A percentile compares a stretch with the other conserved stretches of the same genome.
phyloP scores from a whole-genome alignment of 2,329 filamentous ascomycete species.

The Fusarium sp. region DNA sequence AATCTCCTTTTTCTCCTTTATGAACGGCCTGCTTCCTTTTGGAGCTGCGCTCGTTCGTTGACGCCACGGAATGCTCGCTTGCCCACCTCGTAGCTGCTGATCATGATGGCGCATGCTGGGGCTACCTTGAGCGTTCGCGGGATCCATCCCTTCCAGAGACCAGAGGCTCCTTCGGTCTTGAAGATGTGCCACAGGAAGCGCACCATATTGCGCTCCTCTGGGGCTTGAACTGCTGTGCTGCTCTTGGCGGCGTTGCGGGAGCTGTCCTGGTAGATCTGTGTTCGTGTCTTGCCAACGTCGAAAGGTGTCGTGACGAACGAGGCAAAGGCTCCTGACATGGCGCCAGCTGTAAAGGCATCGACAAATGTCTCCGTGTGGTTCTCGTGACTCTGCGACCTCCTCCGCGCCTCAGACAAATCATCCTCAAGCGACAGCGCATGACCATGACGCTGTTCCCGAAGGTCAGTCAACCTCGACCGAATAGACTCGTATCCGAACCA shows the following conservation, averaged over 20 bases:
- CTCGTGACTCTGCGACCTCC: constrained; percentile 72
- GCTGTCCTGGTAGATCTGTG: constrained; percentile 80
- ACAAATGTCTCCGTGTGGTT: constrained; percentile 82
- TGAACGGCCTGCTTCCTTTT: constrained; percentile 17
- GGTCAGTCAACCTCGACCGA: constrained; percentile 76
- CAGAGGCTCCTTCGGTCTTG: constrained; percentile 81
- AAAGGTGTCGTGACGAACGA: constrained; percentile 94
- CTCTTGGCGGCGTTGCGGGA: constrained; percentile 30
- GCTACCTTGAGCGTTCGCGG: constrained; percentile 94
- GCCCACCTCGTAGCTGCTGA: constrained; percentile 95
- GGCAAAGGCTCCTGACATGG: constrained; percentile 83
- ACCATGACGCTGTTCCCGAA: constrained; percentile 67
- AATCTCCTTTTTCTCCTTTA: constrained; percentile 18
- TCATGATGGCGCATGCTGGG: constrained; percentile 98
- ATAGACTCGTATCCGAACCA: constrained; percentile 98
- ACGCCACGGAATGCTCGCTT: constrained; percentile 86
- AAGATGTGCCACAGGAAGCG: constrained; percentile 93
- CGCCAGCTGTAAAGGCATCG: constrained; percentile 91
- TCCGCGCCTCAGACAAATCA: constrained; percentile 56
- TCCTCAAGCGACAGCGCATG: constrained; percentile 51
- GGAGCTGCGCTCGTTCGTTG: constrained; percentile 64
- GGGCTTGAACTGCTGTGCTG: constrained; percentile 57
- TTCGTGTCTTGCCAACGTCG: constrained; percentile 96
- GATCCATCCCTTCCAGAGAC: constrained; percentile 92
- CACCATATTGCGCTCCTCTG: constrained; percentile 83